Evolutionary conservation across 257 asterid species (phyloP).

Genomic region (Euphrasia confusa): DNA sequence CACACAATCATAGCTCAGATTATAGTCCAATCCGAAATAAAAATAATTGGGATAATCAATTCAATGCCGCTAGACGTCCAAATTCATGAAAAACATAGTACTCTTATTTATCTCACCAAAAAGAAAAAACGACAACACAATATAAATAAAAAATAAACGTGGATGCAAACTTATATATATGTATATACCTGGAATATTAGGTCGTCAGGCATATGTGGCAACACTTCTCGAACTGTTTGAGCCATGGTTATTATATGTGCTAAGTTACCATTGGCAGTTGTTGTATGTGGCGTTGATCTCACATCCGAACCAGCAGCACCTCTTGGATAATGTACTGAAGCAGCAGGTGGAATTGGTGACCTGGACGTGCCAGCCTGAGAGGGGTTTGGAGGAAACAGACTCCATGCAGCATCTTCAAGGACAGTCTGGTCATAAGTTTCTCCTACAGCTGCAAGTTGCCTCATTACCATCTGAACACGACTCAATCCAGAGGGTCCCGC

Average conservation of each 20-base stretch:
- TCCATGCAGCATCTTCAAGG: slow-evolving; percentile 70
- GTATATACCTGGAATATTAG: slow-evolving; percentile 58
- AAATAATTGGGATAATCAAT: not conserved
- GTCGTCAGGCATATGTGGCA: slow-evolving; percentile 79
- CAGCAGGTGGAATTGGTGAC: slow-evolving; percentile 38
- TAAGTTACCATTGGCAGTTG: slow-evolving; percentile 34
- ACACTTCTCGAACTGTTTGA: slow-evolving; percentile 72
- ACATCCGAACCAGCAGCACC: slow-evolving; percentile 42
- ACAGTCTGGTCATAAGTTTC: slow-evolving; percentile 77
- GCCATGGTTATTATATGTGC: slow-evolving; percentile 64
- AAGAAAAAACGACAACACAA: not conserved
- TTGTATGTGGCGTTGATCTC: slow-evolving; percentile 39
- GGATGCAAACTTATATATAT: slow-evolving; percentile 13
- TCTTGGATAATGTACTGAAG: slow-evolving; percentile 35
- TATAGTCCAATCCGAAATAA: not conserved
- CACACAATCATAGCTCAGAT: not conserved
- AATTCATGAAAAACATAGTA: not conserved
- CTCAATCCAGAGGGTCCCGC: slow-evolving; percentile 77
- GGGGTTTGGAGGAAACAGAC: slow-evolving; percentile 58
- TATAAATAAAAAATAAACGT: not conserved
- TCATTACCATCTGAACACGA: slow-evolving; percentile 85
- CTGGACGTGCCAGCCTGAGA: slow-evolving; percentile 71
- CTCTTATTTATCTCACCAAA: not conserved
- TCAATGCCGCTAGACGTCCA: not conserved
- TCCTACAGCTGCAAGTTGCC: slow-evolving; percentile 89